These are phyloP conservation scores for Paecilomyces fulvus DNA, from an alignment of 2,329 filamentous ascomycete species.

Conservation along the genomic window DNA sequence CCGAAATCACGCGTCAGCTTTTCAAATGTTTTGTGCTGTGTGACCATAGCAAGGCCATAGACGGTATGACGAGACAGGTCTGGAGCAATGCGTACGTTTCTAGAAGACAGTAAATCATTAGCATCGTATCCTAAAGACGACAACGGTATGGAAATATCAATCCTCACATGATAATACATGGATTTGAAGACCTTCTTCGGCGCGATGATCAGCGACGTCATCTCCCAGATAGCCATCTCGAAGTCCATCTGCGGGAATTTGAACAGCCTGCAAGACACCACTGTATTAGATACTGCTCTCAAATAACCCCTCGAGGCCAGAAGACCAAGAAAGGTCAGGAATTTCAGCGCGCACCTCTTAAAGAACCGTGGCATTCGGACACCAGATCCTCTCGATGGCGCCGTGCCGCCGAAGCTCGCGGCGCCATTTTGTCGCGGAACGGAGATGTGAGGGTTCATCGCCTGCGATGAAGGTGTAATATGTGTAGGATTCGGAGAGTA, in stretches of 20 bases:
- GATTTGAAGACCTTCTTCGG: constrained; percentile 64
- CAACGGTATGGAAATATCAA: constrained; percentile 1
- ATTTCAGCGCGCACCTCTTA: constrained; percentile 41
- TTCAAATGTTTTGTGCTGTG: not conserved
- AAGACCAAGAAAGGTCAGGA: not conserved
- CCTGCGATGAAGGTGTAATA: not conserved
- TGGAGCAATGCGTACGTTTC: constrained; percentile 29
- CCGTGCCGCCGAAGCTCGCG: constrained; percentile 45
- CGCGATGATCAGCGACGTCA: constrained; percentile 59
- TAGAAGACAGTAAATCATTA: constrained; percentile 12
- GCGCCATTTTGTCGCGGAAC: constrained; percentile 51
- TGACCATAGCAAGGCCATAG: not conserved
- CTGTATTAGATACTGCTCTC: constrained; percentile 6
- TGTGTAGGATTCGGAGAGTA: not conserved
- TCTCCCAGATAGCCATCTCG: constrained; percentile 65
- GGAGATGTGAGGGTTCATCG: constrained; percentile 55
- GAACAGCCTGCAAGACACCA: constrained; percentile 43
- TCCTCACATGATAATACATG: constrained; percentile 59
- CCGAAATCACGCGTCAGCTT: constrained; percentile 4
- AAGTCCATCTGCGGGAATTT: constrained; percentile 70
- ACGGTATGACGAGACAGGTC: constrained; percentile 5
- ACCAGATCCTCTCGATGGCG: constrained; percentile 41
- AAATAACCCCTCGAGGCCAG: not conserved
- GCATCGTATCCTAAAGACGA: constrained; percentile 4
- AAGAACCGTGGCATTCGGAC: constrained; percentile 59